phyloP scores from a whole-genome alignment of 345 rosid genomes.

The Ceriops zippeliana region DNA sequence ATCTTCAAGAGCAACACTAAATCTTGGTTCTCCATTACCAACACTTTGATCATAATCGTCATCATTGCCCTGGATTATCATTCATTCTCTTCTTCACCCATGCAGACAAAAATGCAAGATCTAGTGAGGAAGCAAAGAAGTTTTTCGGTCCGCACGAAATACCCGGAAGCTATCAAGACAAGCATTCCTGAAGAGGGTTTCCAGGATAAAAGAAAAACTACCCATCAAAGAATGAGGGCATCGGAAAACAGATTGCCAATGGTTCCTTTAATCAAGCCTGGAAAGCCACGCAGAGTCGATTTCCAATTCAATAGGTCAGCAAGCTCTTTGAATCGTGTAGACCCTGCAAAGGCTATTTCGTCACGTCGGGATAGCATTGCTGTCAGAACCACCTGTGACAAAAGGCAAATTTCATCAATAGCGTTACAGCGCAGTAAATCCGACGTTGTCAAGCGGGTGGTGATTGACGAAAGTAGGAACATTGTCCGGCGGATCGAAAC shows the following conservation, averaged over 20 bases:
- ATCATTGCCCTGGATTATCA: conserved; percentile 64
- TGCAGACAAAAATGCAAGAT: conserved; percentile 20
- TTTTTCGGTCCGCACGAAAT: conserved; percentile 6
- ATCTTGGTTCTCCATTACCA: conserved; percentile 66
- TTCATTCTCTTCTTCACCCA: conserved; percentile 37
- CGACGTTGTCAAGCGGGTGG: conserved; percentile 31
- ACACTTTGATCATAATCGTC: conserved; percentile 60
- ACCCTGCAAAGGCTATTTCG: not conserved
- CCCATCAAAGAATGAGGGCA: not conserved
- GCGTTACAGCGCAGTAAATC: conserved; percentile 37
- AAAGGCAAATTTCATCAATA: conserved; percentile 13
- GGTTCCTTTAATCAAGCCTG: conserved; percentile 17
- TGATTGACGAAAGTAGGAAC: conserved; percentile 32
- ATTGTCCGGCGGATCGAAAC: conserved; percentile 15
- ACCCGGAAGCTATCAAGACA: conserved; percentile 6
- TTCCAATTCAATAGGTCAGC: conserved; percentile 6
- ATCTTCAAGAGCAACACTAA: conserved; percentile 46
- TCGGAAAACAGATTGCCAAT: conserved; percentile 16
- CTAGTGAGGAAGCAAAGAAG: conserved; percentile 25
- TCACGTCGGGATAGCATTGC: not conserved
- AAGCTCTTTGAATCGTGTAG: not conserved
- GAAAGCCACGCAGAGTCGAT: conserved; percentile 1
- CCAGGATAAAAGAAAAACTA: not conserved
- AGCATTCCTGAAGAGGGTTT: conserved; percentile 9
- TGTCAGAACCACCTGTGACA: not conserved